Evolutionary conservation across 1,284 basidiomycete genomes (phyloP).

Genomic region (Cutaneotrichosporon mucoides): DNA sequence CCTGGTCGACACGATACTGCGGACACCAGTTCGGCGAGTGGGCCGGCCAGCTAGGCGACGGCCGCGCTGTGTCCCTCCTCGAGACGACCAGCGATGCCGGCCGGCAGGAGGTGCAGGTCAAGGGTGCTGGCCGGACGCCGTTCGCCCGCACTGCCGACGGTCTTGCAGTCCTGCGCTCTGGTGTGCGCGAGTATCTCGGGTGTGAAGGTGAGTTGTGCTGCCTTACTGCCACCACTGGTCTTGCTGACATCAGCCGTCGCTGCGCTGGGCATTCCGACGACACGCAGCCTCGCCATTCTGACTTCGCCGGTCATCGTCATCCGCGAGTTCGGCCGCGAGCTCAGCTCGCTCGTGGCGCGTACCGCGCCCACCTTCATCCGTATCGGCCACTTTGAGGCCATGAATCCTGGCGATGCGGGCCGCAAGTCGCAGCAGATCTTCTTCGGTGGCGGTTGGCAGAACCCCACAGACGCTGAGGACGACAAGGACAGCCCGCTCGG

Average conservation of each 20-base stretch:
- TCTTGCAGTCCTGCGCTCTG: conserved; percentile 83
- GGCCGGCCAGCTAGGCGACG: conserved; percentile 97
- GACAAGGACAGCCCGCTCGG: conserved; percentile 22
- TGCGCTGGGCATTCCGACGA: conserved; percentile 81
- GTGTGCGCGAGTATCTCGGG: conserved; percentile 84
- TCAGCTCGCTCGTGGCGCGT: conserved; percentile 74
- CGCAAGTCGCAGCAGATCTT: conserved; percentile 56
- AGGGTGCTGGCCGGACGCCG: conserved; percentile 89
- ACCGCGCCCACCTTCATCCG: conserved; percentile 86
- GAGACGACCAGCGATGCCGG: conserved; percentile 65
- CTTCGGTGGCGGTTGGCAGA: conserved; percentile 49
- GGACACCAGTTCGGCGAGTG: conserved; percentile 90
- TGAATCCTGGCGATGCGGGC: conserved; percentile 62
- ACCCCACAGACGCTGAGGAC: conserved; percentile 28
- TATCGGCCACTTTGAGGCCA: conserved; percentile 84
- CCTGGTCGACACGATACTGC: conserved; percentile 78
- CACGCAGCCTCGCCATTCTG: conserved; percentile 77
- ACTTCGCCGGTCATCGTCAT: conserved; percentile 67
- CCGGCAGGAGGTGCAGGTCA: conserved; percentile 82
- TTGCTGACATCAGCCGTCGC: conserved; percentile 60
- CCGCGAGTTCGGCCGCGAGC: conserved; percentile 68
- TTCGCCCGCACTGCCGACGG: conserved; percentile 90
- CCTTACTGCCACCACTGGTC: no score
- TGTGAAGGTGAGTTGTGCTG: conserved; percentile 55
- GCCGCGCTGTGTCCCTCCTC: conserved; percentile 81